Base-by-base conservation (phyloP, 257 asterid species). In the Verbena officinalis region DNA sequence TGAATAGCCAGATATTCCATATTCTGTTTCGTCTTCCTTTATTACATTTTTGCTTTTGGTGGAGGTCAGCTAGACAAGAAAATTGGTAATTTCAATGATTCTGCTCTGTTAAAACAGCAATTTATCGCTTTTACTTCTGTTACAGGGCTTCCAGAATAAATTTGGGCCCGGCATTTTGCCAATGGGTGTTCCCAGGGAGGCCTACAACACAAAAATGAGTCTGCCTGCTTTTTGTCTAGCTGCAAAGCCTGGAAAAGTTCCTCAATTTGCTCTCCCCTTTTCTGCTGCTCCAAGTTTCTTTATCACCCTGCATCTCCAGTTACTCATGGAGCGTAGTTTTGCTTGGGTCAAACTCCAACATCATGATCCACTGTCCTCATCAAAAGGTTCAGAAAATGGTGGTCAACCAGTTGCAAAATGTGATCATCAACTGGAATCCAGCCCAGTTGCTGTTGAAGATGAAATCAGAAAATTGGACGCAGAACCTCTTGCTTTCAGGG, bases 121-220 rank as follows among this genome's bases (percentile, higher is more conserved):
- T 57, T n/a, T 38, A 42, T 50, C 72, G 8, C 74, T n/a, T 49
- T 21, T 61, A 44, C 59, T 49, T 68, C 46, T 78, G 48, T 55
- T 40, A 67, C 63, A 77, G 87, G 79, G 69, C 67, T 75, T 72
- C 71, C 77, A 69, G 81, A 82, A 69, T 79, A 80, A 77, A 72
- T 45, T 40, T 63, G 69, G 64, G 70, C 67, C 46, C 40, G 77
- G 80, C 62, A 45, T 77, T 68, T 67, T 81, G 74, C 87, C 96
- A 9, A 57, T 63, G 74, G 85, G 85, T 75, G 65, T 71, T 62
- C 62, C 84, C 11, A 75, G 72, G 72, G 91, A 83, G 67, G 77
- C 78, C 62, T 67, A 53, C 48, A 78, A 65, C 55, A 59, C 69
- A 59, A 75, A 75, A 70, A 65, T 50, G 62, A 62, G 54, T 44